These are phyloP conservation scores for Fusarium miscanthi DNA, from an alignment of 2,329 filamentous ascomycete species.

Conservation along the genomic window DNA sequence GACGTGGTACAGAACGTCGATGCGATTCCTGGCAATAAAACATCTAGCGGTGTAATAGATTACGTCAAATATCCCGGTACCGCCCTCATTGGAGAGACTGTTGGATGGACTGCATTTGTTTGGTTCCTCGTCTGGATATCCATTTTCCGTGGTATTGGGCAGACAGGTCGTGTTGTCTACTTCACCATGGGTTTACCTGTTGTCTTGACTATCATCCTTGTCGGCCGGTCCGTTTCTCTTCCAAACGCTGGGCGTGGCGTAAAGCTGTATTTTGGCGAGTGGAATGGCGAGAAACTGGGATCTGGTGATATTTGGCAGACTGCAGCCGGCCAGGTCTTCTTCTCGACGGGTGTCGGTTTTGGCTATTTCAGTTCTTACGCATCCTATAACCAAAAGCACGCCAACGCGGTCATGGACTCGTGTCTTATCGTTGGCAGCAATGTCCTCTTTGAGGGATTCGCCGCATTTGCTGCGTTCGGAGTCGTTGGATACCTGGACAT, in stretches of 20 bases:
- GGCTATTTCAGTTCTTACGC: slow-evolving; percentile 70
- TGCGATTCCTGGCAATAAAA: slow-evolving; percentile 54
- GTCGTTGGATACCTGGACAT: slow-evolving; percentile 61
- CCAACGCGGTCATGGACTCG: slow-evolving; percentile 69
- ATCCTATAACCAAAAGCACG: slow-evolving; percentile 67
- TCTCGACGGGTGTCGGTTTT: slow-evolving; percentile 68
- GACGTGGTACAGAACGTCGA: slow-evolving; percentile 62
- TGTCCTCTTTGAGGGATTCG: slow-evolving; percentile 66
- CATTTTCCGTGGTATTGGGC: slow-evolving; percentile 68
- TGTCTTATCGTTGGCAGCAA: slow-evolving; percentile 66
- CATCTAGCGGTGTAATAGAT: slow-evolving; percentile 51
- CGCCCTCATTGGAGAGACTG: slow-evolving; percentile 64
- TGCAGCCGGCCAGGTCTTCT: slow-evolving; percentile 70
- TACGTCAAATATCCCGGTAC: slow-evolving; percentile 61
- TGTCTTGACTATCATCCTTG: slow-evolving; percentile 65
- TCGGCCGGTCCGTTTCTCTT: slow-evolving; percentile 64
- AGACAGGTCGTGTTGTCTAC: slow-evolving; percentile 69
- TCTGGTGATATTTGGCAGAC: slow-evolving; percentile 67
- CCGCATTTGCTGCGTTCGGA: slow-evolving; percentile 62
- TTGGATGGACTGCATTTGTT: slow-evolving; percentile 67
- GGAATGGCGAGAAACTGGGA: slow-evolving; percentile 62
- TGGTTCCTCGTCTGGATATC: slow-evolving; percentile 70
- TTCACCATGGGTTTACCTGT: slow-evolving; percentile 72
- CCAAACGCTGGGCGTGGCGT: slow-evolving; percentile 65
- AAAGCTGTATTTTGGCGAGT: slow-evolving; percentile 58